These are phyloP conservation scores for Globisporangium parvum DNA, from an alignment of 352 stramenopile species.

Conservation along the genomic window DNA sequence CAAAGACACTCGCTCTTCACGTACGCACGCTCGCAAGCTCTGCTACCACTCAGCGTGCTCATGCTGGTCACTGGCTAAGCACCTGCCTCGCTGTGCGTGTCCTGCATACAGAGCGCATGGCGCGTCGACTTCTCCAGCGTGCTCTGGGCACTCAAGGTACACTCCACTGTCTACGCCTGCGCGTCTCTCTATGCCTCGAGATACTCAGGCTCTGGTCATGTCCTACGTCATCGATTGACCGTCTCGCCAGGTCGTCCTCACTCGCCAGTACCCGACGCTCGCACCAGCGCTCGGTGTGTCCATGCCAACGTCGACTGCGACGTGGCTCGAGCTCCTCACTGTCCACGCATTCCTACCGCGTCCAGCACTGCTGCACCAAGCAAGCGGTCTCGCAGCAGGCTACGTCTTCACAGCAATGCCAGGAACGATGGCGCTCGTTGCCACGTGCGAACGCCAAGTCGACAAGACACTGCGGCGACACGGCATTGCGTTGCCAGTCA, in stretches of 20 bases:
- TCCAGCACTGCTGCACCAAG: constrained; percentile 41
- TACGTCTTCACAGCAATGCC: constrained; percentile 10
- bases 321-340: constrained; percentile 52
- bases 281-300: constrained; percentile 14
- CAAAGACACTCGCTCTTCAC: constrained; percentile 10
- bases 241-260: constrained; percentile 4
- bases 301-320: constrained; percentile 32
- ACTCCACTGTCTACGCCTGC: not conserved
- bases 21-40: constrained; percentile 1
- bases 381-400: constrained; percentile 45
- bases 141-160: constrained; percentile 21
- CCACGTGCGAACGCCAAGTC: constrained; percentile 1
- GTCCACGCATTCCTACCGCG: constrained; percentile 40
- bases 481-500: constrained; percentile 11
- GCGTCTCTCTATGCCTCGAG: not conserved
- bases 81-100: not conserved
- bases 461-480: constrained; percentile 8
- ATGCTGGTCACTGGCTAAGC: not conserved
- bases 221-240: not conserved
- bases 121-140: constrained; percentile 19
- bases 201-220: not conserved
- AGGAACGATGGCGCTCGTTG: constrained; percentile 5
- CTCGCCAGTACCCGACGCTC: constrained; percentile 26
- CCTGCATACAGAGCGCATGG: constrained; percentile 1
- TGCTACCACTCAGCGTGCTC: not conserved